Conservation (phyloP, 441 rosid genomes). For the Gossypium davidsonii region DNA sequence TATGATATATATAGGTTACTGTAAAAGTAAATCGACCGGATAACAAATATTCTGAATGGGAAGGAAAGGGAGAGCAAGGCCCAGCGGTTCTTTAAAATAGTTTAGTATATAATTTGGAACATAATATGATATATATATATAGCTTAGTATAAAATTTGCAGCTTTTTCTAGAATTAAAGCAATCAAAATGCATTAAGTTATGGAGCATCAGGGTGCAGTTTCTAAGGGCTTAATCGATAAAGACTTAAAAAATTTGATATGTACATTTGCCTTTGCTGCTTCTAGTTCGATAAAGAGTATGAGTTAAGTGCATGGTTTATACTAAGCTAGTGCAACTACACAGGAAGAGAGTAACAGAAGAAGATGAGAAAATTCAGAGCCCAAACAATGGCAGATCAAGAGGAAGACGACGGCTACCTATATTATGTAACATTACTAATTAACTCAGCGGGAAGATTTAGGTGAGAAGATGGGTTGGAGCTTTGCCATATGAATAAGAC, state of each 20-base stretch:
- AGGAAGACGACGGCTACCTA: not conserved
- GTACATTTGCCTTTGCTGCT: not conserved
- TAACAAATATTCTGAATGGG: not conserved
- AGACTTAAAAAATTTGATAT: not conserved
- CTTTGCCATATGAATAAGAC: conserved; percentile 3
- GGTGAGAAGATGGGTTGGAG: not conserved
- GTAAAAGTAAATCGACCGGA: not conserved
- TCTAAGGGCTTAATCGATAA: not conserved
- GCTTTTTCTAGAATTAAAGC: too few relatives aligned
- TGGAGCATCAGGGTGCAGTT: not conserved
- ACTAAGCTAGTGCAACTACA: not conserved
- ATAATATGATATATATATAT: too few relatives aligned
- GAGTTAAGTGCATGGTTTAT: not conserved
- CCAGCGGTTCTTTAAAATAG: too few relatives aligned
- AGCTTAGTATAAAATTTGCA: too few relatives aligned
- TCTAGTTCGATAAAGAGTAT: not conserved
- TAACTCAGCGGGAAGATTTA: conserved; percentile 1
- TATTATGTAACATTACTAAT: not conserved
- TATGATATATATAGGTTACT: not conserved
- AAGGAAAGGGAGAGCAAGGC: not conserved
- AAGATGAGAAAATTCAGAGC: not conserved
- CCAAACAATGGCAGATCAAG: not conserved
- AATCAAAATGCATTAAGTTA: too few relatives aligned
- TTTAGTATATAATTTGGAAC: too few relatives aligned
- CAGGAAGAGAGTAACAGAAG: not conserved